Conservation (phyloP, 306 rosid genomes). For the Quercus parvula region DNA sequence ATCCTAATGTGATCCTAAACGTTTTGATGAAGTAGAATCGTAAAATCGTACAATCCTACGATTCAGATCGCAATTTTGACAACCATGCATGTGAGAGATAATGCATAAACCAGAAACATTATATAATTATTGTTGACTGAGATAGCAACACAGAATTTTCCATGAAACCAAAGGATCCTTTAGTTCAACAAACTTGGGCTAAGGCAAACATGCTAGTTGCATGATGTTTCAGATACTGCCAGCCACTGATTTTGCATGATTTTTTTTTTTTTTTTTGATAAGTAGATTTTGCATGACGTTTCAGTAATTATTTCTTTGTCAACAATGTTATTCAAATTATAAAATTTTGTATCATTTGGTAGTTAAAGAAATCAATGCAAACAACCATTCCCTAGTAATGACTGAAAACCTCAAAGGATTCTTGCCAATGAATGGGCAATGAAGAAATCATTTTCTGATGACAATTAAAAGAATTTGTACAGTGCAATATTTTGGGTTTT, state of each 20-base stretch:
- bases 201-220: not conserved
- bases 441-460: not conserved
- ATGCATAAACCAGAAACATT: too few relatives aligned
- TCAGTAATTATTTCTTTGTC: not conserved
- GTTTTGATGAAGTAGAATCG: too few relatives aligned
- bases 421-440: not conserved
- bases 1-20: too few relatives aligned
- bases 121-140: too few relatives aligned
- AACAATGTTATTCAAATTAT: not conserved
- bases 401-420: not conserved
- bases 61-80: too few relatives aligned
- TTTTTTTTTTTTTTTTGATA: too few relatives aligned
- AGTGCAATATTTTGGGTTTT: conserved; percentile 1
- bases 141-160: not conserved
- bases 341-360: not conserved
- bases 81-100: too few relatives aligned
- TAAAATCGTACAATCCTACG: too few relatives aligned
- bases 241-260: not conserved
- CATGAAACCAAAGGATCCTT: not conserved
- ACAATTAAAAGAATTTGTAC: not conserved
- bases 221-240: not conserved
- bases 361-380: not conserved
- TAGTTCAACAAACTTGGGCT: not conserved
- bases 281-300: not conserved
- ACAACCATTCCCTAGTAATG: not conserved